These are phyloP conservation scores for Solanum hybrid DNA, from an alignment of 305 asterid species.

Conservation along the genomic window DNA sequence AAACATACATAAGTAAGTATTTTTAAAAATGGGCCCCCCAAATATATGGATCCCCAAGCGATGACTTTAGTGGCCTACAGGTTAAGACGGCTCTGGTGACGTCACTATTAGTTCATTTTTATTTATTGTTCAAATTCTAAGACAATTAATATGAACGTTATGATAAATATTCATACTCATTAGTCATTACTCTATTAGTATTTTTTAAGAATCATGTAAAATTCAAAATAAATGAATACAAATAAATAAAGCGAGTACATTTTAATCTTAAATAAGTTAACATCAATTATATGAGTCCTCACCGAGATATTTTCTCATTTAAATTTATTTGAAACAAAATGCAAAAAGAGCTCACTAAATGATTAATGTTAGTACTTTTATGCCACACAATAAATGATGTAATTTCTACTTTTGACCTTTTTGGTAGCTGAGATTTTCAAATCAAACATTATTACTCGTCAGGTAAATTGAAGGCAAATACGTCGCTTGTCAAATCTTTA, in stretches of 20 bases:
- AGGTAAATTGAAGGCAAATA: neutral
- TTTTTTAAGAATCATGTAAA: too few species aligned
- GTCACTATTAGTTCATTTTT: too few species aligned
- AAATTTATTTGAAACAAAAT: neutral
- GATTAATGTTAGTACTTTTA: neutral
- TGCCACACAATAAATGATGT: neutral
- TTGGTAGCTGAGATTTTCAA: conserved; percentile 1
- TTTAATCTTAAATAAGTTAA: neutral
- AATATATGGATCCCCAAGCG: too few species aligned
- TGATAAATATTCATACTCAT: neutral
- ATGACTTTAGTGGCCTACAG: too few species aligned
- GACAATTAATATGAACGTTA: neutral
- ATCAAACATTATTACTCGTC: neutral
- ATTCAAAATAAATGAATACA: too few species aligned
- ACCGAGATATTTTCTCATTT: neutral
- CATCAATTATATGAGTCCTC: neutral
- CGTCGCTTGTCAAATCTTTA: neutral
- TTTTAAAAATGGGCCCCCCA: too few species aligned
- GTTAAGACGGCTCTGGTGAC: too few species aligned
- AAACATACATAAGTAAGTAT: too few species aligned
- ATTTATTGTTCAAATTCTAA: too few species aligned
- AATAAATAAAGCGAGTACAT: rapidly evolving
- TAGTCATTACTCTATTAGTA: too few species aligned
- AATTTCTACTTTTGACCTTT: neutral
- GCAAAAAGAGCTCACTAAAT: neutral